A percentile compares a stretch with the other conserved stretches of the same genome.
Conservation (phyloP, 495 filamentous ascomycete genomes). For the Neurospora sp. region DNA sequence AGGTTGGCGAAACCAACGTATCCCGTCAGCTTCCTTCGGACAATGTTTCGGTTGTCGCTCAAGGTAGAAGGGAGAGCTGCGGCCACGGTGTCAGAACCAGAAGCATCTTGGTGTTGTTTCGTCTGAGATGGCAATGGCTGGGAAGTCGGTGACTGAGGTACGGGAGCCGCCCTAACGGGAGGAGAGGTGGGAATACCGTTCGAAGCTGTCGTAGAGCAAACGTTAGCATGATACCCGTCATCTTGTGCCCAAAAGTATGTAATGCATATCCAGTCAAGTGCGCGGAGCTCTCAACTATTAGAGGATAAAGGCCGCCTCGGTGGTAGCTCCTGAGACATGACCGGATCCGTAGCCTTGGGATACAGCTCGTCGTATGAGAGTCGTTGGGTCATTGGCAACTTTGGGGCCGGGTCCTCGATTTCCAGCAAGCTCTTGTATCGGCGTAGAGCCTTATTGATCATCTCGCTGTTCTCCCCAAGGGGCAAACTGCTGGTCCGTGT, state of each 20-base stretch:
- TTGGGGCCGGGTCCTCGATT: constrained; percentile 32
- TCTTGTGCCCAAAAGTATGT: neutral
- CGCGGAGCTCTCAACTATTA: constrained; percentile 27
- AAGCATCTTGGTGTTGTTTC: constrained; percentile 42
- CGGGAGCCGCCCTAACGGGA: constrained; percentile 21
- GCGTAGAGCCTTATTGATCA: constrained; percentile 16
- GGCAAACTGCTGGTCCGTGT: constrained; percentile 27
- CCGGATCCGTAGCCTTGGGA: constrained; percentile 14
- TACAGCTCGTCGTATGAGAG: constrained; percentile 40
- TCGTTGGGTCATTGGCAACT: constrained; percentile 32
- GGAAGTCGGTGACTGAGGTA: constrained; percentile 32
- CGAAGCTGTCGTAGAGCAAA: constrained; percentile 28
- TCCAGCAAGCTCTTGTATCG: constrained; percentile 41
- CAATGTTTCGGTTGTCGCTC: constrained; percentile 90
- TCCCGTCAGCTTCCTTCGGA: constrained; percentile 93
- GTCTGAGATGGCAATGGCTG: constrained; percentile 41
- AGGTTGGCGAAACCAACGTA: constrained; percentile 98
- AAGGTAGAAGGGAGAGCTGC: constrained; percentile 56
- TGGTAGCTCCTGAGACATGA: neutral
- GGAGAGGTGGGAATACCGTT: constrained; percentile 32
- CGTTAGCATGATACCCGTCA: constrained; percentile 17
- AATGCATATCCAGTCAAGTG: neutral
- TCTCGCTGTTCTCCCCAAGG: constrained; percentile 19
- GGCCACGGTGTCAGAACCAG: constrained; percentile 71
- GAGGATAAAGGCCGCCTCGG: constrained; percentile 4